Base-by-base conservation (phyloP, 306 rosid genomes). In the Pachyrhizus erosus region DNA sequence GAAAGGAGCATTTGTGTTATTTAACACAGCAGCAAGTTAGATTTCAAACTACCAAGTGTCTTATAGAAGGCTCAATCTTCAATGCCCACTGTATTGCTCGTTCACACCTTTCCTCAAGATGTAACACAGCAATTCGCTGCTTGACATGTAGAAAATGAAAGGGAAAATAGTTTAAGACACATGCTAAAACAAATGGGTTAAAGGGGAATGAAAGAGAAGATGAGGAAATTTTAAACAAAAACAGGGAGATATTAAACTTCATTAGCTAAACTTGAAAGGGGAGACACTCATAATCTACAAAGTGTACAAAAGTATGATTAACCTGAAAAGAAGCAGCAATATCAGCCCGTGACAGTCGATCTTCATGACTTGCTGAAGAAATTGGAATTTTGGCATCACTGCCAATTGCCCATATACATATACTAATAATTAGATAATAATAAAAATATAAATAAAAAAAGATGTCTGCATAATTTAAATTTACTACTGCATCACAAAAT, bases 241-340 rank as follows among this genome's bases (percentile, higher is more conserved):
- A 12, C 61, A 45, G 24, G 27, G 11, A 70, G 21, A 37, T 62
- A 60, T 74, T 80, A 51, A 73, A 65, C 52, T 42, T 57, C 74
- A 39, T 48, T 73, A 48, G 66, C 68, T 67, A 73, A 26, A 84
- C 43, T 76, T 14, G 55, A 58, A 60, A 64, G 31, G 29, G n/a
- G 48, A 23, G 46, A 65, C 62, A 20, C 57, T 48, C 14, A 15
- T 68, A 51, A 70, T 49, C 57, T 70, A 73, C 33, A 76, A 48
- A 71, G 37, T 33, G 69, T 46, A 80, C 72, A 61, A 75, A 73
- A 57, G 2, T 65, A 73, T 67, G 70, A 58, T 84, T 71, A 70
- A 94, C 98, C 98, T 94, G 98, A 90, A 96, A 96, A 79, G 99
- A 91, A 67, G 99, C 96, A 77, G 99, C 99, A 80, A 93, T 92